Evolutionary conservation across 148 eudicot species (phyloP).

Genomic region (Amaranthus palmeri): DNA sequence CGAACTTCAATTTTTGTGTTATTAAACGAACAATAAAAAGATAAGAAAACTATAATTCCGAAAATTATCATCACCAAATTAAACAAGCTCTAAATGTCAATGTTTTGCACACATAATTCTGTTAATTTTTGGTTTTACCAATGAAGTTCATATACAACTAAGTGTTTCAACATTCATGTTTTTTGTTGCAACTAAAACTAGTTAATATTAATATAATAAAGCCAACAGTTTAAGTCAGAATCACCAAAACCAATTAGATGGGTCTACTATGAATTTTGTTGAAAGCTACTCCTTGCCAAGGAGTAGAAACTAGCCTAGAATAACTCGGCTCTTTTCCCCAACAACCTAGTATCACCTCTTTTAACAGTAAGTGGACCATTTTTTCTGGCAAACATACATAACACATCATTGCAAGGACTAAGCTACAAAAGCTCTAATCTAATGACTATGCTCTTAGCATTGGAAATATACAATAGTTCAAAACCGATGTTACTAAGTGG

Average conservation of each 20-base stretch:
- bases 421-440: too few relatives aligned
- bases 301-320: not conserved
- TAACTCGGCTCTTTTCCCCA: not conserved
- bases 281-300: not conserved
- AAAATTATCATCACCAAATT: too few relatives aligned
- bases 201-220: not conserved
- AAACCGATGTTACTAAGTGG: too few relatives aligned
- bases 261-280: conserved; percentile 1
- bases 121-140: not conserved
- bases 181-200: not conserved
- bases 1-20: too few relatives aligned
- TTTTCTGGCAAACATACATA: not conserved
- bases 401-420: not conserved
- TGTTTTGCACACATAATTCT: conserved; percentile 5
- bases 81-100: too few relatives aligned
- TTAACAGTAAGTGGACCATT: not conserved
- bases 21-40: too few relatives aligned
- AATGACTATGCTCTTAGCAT: too few relatives aligned
- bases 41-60: too few relatives aligned
- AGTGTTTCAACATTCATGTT: not conserved
- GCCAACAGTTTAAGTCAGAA: not conserved
- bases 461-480: too few relatives aligned
- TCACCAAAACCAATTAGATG: conserved; percentile 1
- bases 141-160: not conserved
- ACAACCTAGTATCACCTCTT: conserved; percentile 6